A percentile compares a stretch with the other conserved stretches of the same genome.
These are phyloP conservation scores for Coix lacrymajobi DNA, from an alignment of 176 grass and related monocot species.

Conservation along the genomic window DNA sequence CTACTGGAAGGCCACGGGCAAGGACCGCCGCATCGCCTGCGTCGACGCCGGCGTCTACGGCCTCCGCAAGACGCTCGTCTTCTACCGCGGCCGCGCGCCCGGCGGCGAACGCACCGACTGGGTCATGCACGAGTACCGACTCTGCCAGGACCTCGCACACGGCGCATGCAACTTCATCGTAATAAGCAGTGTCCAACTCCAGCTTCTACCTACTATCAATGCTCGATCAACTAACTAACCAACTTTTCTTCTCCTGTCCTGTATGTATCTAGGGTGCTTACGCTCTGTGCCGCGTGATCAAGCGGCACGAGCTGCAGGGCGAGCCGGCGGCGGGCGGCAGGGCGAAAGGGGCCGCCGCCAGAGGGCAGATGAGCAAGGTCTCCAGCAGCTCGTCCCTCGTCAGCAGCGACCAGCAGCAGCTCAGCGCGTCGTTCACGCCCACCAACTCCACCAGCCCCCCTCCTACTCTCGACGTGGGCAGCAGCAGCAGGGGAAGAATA, in stretches of 20 bases:
- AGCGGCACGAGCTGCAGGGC: slow-evolving; percentile 48
- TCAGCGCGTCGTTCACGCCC: slow-evolving; percentile 33
- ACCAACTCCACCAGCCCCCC: neutral
- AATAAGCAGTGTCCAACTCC: too few species aligned
- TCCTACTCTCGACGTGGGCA: slow-evolving; percentile 2
- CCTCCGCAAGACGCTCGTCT: slow-evolving; percentile 92
- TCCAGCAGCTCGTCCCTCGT: slow-evolving; percentile 40
- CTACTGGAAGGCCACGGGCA: slow-evolving; percentile 98
- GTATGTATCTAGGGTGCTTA: too few species aligned
- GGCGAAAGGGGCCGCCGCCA: slow-evolving; percentile 1
- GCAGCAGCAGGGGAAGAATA: neutral
- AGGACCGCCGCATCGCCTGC: slow-evolving; percentile 78
- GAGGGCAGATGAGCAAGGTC: slow-evolving; percentile 14
- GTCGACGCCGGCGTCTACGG: slow-evolving; percentile 61
- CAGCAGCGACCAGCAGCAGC: slow-evolving; percentile 56
- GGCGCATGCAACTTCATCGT: slow-evolving; percentile 86
- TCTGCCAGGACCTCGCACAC: slow-evolving; percentile 76
- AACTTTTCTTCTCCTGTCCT: too few species aligned
- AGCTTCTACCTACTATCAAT: too few species aligned
- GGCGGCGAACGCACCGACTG: slow-evolving; percentile 94
- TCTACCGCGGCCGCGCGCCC: slow-evolving; percentile 86
- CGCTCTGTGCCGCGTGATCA: slow-evolving; percentile 83
- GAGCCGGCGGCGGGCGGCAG: neutral
- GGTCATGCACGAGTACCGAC: slow-evolving; percentile 99
- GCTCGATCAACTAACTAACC: too few species aligned